Evolutionary conservation across 306 rosid genomes (phyloP).

Genomic region (Parietaria judaica): DNA sequence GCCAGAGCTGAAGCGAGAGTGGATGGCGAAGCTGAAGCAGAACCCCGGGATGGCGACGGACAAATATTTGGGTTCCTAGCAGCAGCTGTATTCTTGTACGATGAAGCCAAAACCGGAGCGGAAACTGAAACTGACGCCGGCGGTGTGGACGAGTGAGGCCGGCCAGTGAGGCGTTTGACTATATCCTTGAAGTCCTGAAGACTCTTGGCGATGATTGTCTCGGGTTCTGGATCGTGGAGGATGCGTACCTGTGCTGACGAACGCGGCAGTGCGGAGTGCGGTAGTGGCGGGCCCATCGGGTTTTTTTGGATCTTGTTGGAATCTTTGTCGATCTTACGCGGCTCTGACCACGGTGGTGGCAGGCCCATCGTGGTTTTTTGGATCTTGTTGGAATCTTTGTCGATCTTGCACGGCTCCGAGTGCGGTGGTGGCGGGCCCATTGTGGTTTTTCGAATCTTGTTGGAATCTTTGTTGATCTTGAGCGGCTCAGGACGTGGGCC

Average conservation of each 20-base stretch:
- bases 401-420: slow-evolving; percentile 25
- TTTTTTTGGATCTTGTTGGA: slow-evolving; percentile 74
- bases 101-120: slow-evolving; percentile 11
- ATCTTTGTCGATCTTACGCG: slow-evolving; percentile 46
- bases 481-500: slow-evolving; percentile 79
- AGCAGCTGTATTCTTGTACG: background rate
- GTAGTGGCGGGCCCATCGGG: slow-evolving; percentile 40
- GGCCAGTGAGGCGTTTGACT: slow-evolving; percentile 81
- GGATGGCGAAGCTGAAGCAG: no score
- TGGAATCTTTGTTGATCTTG: slow-evolving; percentile 57
- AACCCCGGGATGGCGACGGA: background rate
- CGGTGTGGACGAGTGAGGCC: slow-evolving; percentile 6
- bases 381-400: slow-evolving; percentile 69
- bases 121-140: background rate
- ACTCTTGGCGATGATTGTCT: slow-evolving; percentile 76
- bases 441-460: slow-evolving; percentile 68
- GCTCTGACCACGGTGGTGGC: slow-evolving; percentile 11
- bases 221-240: slow-evolving; percentile 43
- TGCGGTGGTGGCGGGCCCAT: slow-evolving; percentile 32
- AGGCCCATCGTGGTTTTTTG: slow-evolving; percentile 60
- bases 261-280: slow-evolving; percentile 8
- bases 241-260: background rate
- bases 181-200: slow-evolving; percentile 71
- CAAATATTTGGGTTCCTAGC: background rate
- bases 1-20: no score